Percentiles rank a stretch among this genome's conserved stretches.
Evolutionary conservation across 257 asterid genomes (phyloP).

Genomic region (Coffea eugenioides): DNA sequence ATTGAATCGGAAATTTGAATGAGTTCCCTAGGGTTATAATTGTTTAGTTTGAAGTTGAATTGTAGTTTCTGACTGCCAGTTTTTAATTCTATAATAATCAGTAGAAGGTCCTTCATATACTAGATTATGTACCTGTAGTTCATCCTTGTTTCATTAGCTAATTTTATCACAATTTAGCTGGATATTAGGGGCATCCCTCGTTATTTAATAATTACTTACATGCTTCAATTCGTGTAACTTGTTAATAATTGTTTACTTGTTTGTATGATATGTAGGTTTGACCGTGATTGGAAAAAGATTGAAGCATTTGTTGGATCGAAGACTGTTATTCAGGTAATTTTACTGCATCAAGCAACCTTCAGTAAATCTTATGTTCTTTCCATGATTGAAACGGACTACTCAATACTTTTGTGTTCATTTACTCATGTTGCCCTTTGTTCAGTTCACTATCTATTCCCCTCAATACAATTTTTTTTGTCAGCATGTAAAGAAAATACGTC

Average conservation of each 20-base stretch:
- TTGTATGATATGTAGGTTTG: constrained; percentile 50
- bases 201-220: not conserved
- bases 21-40: not conserved
- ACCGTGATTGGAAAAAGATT: constrained; percentile 96
- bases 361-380: not conserved
- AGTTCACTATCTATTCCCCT: not conserved
- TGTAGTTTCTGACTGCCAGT: not conserved
- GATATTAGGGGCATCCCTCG: not conserved
- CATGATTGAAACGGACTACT: not conserved
- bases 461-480: not conserved
- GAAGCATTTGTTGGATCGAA: constrained; percentile 95
- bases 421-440: not conserved
- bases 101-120: too few relatives aligned
- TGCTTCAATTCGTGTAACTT: not conserved
- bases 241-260: not conserved
- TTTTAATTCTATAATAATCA: not conserved
- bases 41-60: not conserved
- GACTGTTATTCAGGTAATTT: constrained; percentile 82
- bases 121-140: not conserved
- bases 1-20: not conserved
- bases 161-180: not conserved
- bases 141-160: not conserved
- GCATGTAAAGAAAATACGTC: not conserved
- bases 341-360: not conserved
- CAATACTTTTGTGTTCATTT: not conserved